Evolutionary conservation across 2,329 filamentous ascomycete genomes (phyloP), one percentile per base, ranked within the genome.

Genomic region (Paraphoma chrysanthemicola): DNA sequence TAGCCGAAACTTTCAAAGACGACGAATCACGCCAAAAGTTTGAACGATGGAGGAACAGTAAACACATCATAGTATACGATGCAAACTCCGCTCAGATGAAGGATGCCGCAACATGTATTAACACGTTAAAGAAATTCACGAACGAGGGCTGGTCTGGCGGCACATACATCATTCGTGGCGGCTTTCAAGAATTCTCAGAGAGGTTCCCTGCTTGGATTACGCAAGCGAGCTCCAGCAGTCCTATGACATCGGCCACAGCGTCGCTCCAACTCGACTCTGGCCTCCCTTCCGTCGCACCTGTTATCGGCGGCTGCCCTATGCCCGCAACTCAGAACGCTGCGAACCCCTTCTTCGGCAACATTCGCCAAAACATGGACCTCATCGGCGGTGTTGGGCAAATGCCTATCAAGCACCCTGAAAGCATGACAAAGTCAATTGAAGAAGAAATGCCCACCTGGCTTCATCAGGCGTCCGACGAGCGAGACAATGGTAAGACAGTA

Each of bases 321-420:
- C 95, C 95, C 1, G 80, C 81, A 39, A 83, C 86, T 0, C 84
- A 87, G 62, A 88, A 87, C 57, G 86, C 87, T 0, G 84, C 88
- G 0, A 96, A 96, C 67, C 93, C 94, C 0, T 98, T 99, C 80
- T 98, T 98, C 75, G 88, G 88, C 59, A 98, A 97, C 63, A 98
- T 99, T 67, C 88, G 95, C 43, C 95, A 98, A 75, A 97, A 98
- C 62, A 94, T 96, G 86, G 95, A 98, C 71, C 82, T 99, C 16
- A 90, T 96, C 31, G 93, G 92, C 64, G 95, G 95, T 17, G 94
- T 98, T 10, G 95, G 95, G 0, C 93, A 96, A 67, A 87, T 89
- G 62, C 72, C 85, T 12, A 69, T 90, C 54, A 87, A 86, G 66
- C 77, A 85, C 44, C 88, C 88, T 3, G 70, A 77, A n/a, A 70